These are phyloP conservation scores for Colletotrichum karsti DNA, from an alignment of 2,329 filamentous ascomycete genomes.

Conservation along the genomic window DNA sequence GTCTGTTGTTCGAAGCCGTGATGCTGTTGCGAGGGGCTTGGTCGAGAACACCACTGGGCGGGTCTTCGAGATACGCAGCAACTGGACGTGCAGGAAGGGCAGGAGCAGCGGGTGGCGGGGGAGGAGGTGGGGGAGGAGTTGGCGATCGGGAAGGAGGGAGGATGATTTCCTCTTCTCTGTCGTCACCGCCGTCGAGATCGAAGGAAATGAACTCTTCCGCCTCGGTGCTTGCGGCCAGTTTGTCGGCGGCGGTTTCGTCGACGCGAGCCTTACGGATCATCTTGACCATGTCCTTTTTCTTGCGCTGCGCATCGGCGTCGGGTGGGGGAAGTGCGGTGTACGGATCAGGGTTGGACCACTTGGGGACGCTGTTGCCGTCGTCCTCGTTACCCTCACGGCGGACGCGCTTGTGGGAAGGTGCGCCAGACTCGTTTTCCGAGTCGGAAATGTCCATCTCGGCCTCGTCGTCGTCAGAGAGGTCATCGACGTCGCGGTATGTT, in stretches of 20 bases:
- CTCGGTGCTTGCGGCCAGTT: slow-evolving; percentile 61
- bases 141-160: slow-evolving; percentile 23
- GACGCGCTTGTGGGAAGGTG: slow-evolving; percentile 53
- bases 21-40: too few relatives aligned
- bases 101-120: slow-evolving; percentile 8
- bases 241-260: slow-evolving; percentile 54
- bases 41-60: too few relatives aligned
- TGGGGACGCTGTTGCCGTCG: slow-evolving; percentile 64
- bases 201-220: slow-evolving; percentile 92
- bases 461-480: slow-evolving; percentile 71
- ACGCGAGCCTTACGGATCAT: slow-evolving; percentile 90
- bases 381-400: slow-evolving; percentile 42
- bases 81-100: not conserved
- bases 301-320: slow-evolving; percentile 71
- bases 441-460: slow-evolving; percentile 71
- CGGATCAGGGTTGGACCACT: slow-evolving; percentile 96
- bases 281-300: slow-evolving; percentile 88
- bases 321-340: slow-evolving; percentile 88
- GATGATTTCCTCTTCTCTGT: slow-evolving; percentile 39
- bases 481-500: slow-evolving; percentile 63
- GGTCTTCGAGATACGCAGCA: too few relatives aligned
- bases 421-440: slow-evolving; percentile 47
- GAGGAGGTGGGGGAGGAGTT: slow-evolving; percentile 17
- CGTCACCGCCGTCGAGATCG: slow-evolving; percentile 65
- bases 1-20: slow-evolving; percentile 26